Conservation (phyloP, 2,329 filamentous ascomycete species). For the Coleophoma eucalyptorum region DNA sequence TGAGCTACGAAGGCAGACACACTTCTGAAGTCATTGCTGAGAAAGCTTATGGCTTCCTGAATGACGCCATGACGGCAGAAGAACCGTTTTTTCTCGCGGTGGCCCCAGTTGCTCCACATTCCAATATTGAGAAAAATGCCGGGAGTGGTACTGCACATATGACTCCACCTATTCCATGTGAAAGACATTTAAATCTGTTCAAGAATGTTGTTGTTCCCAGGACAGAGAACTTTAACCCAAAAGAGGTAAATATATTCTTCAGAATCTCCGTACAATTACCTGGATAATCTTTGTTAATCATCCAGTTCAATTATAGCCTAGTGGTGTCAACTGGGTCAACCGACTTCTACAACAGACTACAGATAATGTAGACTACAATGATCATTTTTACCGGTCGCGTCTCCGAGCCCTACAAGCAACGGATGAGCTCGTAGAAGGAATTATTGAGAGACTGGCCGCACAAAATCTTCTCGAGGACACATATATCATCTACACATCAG, state of each 20-base stretch:
- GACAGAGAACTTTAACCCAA: slow-evolving; percentile 62
- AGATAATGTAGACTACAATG: slow-evolving; percentile 39
- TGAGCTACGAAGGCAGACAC: slow-evolving; percentile 42
- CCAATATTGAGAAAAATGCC: slow-evolving; percentile 29
- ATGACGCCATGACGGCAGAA: slow-evolving; percentile 55
- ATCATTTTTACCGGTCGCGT: slow-evolving; percentile 45
- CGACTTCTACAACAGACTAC: slow-evolving; percentile 34
- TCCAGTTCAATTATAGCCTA: too few species aligned
- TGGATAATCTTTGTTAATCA: too few species aligned
- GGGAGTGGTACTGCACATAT: background rate
- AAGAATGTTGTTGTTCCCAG: slow-evolving; percentile 53
- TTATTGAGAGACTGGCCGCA: slow-evolving; percentile 37
- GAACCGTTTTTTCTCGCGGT: too few species aligned
- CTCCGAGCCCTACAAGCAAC: slow-evolving; percentile 47
- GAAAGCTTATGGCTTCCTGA: slow-evolving; percentile 47
- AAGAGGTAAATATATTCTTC: slow-evolving; percentile 40
- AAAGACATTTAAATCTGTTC: slow-evolving; percentile 59
- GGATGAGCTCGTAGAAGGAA: slow-evolving; percentile 46
- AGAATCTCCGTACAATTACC: too few species aligned
- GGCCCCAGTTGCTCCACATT: slow-evolving; percentile 64
- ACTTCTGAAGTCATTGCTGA: slow-evolving; percentile 50
- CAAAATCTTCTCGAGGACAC: slow-evolving; percentile 34
- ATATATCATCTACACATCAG: slow-evolving; percentile 56
- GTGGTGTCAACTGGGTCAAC: slow-evolving; percentile 41
- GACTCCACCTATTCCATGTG: slow-evolving; percentile 47